A percentile compares a stretch with the other conserved stretches of the same genome.
phyloP scores from a whole-genome alignment of 139 green algal genomes.

The Chlorella sp. region DNA sequence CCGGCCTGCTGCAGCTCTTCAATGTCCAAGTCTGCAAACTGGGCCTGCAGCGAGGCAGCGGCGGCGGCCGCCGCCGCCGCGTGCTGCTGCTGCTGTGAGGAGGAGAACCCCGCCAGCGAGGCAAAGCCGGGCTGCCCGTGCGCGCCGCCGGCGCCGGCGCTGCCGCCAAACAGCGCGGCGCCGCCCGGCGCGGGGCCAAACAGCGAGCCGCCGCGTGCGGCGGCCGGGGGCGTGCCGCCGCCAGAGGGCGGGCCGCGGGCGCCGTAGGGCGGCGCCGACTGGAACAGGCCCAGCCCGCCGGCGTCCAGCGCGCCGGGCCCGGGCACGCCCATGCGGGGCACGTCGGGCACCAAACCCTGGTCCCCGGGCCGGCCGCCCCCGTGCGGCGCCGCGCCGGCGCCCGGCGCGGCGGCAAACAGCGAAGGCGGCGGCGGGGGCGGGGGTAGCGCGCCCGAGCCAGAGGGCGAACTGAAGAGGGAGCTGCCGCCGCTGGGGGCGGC shows the following conservation, averaged over 20 bases:
- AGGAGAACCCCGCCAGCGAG: conserved; percentile 3
- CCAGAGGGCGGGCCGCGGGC: background rate
- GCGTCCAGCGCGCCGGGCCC: no score
- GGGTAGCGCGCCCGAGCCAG: no score
- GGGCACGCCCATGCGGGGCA: no score
- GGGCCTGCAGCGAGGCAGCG: background rate
- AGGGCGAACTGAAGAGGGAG: conserved; percentile 10
- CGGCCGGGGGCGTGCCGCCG: background rate
- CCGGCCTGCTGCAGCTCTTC: conserved; percentile 19
- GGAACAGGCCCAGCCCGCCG: background rate
- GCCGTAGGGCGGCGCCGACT: background rate
- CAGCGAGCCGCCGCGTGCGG: background rate
- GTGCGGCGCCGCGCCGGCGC: background rate
- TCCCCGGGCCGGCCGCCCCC: no score
- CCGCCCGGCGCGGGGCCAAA: background rate
- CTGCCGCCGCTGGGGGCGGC: background rate
- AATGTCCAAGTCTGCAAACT: conserved; percentile 28
- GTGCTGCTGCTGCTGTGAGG: background rate
- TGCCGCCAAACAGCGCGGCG: conserved; percentile 7
- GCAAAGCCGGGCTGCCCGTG: conserved; percentile 10
- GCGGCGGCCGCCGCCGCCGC: background rate
- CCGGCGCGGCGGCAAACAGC: background rate
- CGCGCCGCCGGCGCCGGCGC: background rate
- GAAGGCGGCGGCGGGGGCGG: background rate
- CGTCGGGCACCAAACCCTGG: no score